phyloP scores from a whole-genome alignment of 2,329 filamentous ascomycete genomes.

The Beauveria sp. region DNA sequence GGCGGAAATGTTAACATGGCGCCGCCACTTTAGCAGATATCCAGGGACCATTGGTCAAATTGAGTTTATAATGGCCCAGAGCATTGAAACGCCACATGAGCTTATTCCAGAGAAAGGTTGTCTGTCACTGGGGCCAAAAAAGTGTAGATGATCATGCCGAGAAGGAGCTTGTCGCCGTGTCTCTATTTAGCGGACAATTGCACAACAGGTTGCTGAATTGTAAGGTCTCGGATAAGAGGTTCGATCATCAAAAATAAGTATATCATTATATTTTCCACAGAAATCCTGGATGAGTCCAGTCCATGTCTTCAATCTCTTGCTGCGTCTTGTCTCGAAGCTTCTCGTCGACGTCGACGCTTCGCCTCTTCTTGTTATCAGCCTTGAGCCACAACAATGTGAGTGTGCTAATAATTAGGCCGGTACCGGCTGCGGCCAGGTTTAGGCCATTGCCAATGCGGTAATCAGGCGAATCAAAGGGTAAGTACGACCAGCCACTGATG shows the following conservation, averaged over 20 bases:
- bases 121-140: too few species aligned
- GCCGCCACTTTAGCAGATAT: too few species aligned
- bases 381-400: constrained; percentile 52
- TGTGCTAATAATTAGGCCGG: constrained; percentile 42
- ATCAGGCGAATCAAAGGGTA: constrained; percentile 55
- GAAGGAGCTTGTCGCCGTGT: too few species aligned
- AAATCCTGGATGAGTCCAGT: constrained; percentile 61
- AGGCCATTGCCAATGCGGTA: constrained; percentile 66
- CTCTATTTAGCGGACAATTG: background rate
- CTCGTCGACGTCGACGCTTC: constrained; percentile 43
- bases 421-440: constrained; percentile 51
- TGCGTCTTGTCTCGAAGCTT: constrained; percentile 46
- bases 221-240: too few species aligned
- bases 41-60: too few species aligned
- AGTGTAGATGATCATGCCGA: too few species aligned
- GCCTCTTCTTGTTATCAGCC: constrained; percentile 50
- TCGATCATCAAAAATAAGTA: too few species aligned
- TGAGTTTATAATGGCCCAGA: too few species aligned
- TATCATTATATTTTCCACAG: constrained; percentile 37
- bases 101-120: too few species aligned
- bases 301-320: constrained; percentile 50
- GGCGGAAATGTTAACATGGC: too few species aligned
- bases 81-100: too few species aligned
- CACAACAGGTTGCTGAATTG: background rate
- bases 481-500: constrained; percentile 57